These are phyloP conservation scores for Aspergillus quadricinctus DNA, from an alignment of 2,329 filamentous ascomycete species.

Conservation along the genomic window DNA sequence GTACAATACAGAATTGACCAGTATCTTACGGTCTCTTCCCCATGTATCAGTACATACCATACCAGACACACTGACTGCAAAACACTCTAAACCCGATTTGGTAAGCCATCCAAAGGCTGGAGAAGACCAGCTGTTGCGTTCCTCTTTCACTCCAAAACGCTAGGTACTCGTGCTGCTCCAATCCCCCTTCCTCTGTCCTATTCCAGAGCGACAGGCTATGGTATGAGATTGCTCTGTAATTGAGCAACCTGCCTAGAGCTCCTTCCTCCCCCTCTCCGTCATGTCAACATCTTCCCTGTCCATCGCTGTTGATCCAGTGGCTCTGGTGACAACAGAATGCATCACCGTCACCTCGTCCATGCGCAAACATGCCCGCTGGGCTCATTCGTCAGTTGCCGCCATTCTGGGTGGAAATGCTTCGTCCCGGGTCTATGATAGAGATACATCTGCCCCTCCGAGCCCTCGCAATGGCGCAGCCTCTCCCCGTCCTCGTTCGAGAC, in stretches of 20 bases:
- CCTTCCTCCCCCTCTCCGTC: constrained; percentile 20
- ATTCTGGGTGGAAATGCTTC: constrained; percentile 71
- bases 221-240: constrained; percentile 12
- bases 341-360: constrained; percentile 97
- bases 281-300: constrained; percentile 49
- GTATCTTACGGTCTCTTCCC: neutral
- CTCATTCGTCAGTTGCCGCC: constrained; percentile 91
- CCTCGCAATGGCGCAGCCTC: constrained; percentile 24
- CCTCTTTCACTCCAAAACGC: neutral
- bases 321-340: constrained; percentile 95
- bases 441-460: constrained; percentile 37
- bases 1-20: neutral
- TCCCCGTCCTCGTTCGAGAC: constrained; percentile 17
- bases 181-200: neutral
- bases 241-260: constrained; percentile 13
- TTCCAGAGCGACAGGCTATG: constrained; percentile 13
- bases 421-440: constrained; percentile 44
- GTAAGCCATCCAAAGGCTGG: constrained; percentile 8
- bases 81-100: constrained; percentile 8
- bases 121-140: constrained; percentile 19
- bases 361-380: constrained; percentile 94
- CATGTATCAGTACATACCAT: neutral
- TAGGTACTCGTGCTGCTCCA: neutral
- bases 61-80: neutral
- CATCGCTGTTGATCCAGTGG: constrained; percentile 84